These are phyloP conservation scores for Chenopodium quinoa DNA, from an alignment of 148 eudicot genomes.

Conservation along the genomic window DNA sequence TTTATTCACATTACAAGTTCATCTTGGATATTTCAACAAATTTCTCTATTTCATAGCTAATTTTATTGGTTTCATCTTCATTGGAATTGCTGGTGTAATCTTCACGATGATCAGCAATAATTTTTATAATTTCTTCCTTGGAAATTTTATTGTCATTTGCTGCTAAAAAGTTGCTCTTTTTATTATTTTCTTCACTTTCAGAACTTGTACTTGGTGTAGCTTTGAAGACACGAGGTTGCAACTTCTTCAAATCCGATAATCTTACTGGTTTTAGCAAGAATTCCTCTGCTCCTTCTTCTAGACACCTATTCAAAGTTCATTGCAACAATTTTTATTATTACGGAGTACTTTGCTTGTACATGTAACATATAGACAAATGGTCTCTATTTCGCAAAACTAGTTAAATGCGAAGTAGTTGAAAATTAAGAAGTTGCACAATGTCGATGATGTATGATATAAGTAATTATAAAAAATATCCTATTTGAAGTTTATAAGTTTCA, in stretches of 20 bases:
- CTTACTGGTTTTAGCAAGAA: constrained; percentile 56
- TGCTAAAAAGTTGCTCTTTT: not conserved
- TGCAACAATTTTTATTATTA: not conserved
- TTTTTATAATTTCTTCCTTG: not conserved
- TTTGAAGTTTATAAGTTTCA: too few relatives aligned
- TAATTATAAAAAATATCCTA: too few relatives aligned
- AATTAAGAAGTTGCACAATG: too few relatives aligned
- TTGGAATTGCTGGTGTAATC: not conserved
- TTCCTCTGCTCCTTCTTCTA: constrained; percentile 67
- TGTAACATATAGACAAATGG: not conserved
- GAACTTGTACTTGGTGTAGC: not conserved
- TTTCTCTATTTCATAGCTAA: not conserved
- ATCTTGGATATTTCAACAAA: not conserved
- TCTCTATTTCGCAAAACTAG: not conserved
- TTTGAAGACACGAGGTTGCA: constrained; percentile 24
- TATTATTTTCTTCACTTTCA: not conserved
- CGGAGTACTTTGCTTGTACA: not conserved
- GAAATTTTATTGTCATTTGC: not conserved
- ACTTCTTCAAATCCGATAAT: constrained; percentile 47
- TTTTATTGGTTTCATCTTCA: not conserved
- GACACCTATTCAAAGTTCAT: constrained; percentile 36
- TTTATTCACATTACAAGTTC: constrained; percentile 11
- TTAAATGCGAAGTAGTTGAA: not conserved
- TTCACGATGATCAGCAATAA: not conserved
- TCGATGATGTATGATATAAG: too few relatives aligned